Base-by-base conservation (phyloP, 2,329 filamentous ascomycete genomes). In the Ramichloridium luteum region DNA sequence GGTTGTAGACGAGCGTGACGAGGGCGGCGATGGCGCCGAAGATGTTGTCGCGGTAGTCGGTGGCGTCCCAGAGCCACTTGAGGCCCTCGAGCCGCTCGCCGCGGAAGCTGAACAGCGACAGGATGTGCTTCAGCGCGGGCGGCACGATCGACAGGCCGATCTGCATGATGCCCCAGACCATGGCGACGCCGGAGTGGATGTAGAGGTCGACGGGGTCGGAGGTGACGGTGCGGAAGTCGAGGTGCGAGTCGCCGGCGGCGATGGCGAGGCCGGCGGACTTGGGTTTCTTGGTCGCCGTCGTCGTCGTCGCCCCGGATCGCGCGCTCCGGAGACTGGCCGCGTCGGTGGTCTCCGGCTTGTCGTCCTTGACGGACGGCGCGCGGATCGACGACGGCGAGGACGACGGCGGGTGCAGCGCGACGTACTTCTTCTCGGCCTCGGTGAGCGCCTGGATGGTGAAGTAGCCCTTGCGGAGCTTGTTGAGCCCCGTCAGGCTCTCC, bases 71-170 rank as follows among this genome's bases (percentile, higher is more conserved):
- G 4, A 98, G 72, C 72, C 94, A 80, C 23, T 70, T 67, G 16
- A 94, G 67, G 6, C 86, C 90, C 23, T 78, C 70, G 39, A 83
- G 74, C 26, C 86, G 77, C 53, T 96, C 86, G 18, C 90, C 90
- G 39, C 74, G 77, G 60, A 96, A 96, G 1, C 90, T 90, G 16
- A 94, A 80, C 25, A 96, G 78, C 36, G 78, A 82, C 3, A 96
- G 67, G 1, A 98, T 70, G 34, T 75, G 80, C 11, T 74, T 79
- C 55, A 96, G 93, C 0, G 86, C 74, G 0, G 90, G 90, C 0
- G 90, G 92, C 1, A 96, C 76, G 62, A 96, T 80, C 9, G 84
- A 92, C n/a, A 96, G 76, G 32, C 96, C 67, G 1, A 96, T 66
- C 10, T 92, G 68, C 1, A 96, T 61, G 17, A 92, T 70, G 3